Conservation (phyloP, 2,329 filamentous ascomycete genomes). For the Phaeosphaeria sp. region DNA sequence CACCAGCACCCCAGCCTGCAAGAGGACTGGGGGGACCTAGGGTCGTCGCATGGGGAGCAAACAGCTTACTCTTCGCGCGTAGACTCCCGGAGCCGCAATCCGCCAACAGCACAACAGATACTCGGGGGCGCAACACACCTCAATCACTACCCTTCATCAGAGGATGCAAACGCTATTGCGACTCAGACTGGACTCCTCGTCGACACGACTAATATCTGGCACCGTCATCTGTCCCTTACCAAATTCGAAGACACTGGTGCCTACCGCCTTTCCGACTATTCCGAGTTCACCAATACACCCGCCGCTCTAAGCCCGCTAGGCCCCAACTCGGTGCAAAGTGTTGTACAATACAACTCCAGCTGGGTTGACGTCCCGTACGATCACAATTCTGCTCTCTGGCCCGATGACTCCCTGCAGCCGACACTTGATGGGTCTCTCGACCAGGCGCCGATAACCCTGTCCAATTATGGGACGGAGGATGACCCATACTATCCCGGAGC, state of each 20-base stretch:
- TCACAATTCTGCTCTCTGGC: neutral
- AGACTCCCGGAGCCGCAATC: neutral
- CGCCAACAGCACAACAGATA: neutral
- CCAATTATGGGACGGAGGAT: neutral
- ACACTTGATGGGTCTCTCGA: neutral
- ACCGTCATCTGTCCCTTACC: neutral
- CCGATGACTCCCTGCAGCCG: neutral
- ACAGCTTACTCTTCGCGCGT: neutral
- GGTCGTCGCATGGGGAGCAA: neutral
- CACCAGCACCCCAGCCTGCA: neutral
- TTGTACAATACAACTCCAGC: neutral
- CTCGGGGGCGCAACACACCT: neutral
- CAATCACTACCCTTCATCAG: neutral
- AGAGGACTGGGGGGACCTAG: neutral
- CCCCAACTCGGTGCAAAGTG: neutral
- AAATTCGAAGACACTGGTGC: neutral
- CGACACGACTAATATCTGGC: neutral
- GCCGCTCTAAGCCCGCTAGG: neutral
- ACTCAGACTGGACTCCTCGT: neutral
- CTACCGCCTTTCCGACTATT: neutral
- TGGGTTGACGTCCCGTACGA: neutral
- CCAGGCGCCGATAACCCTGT: neutral
- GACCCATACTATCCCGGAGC: neutral
- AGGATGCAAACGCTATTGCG: neutral
- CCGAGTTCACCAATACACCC: neutral